Base-by-base conservation (phyloP, 2,329 filamentous ascomycete species). In the Cercospora zeina region DNA sequence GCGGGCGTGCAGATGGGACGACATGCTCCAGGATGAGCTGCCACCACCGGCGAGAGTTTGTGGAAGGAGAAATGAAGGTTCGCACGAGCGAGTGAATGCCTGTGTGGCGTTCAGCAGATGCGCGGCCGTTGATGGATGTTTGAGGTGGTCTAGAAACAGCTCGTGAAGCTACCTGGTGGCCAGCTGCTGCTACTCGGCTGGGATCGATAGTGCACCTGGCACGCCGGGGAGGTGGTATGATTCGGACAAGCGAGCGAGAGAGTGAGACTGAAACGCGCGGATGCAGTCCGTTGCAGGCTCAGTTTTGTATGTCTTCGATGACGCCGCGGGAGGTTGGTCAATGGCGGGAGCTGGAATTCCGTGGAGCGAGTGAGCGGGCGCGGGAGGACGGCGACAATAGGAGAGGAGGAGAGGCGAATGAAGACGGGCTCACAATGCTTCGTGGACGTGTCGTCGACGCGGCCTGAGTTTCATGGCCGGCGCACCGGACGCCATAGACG, bases 1-100 rank as follows among this genome's bases (percentile, higher is more conserved):
- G 53, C 58, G 62, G 24, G 65, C 31, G 19, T 67, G 63, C 11
- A 68, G 58, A 37, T 67, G 63, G 30, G 59, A 62, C 8, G 63
- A 58, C 67, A 68, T 68, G 61, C 33, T 58, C 42, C 11, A 31
- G 37, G 37, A 31, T 42, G 54, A 39, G 54, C 54, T 39, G 34
- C 24, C 54, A 33, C 16, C 47, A 39, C 33, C 24, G 14, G 49
- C 14, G n/a, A 33, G 21, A 30, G 21, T 51, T 30, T 27, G 14
- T 59, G 31, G 10, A 37, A 16, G 31, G 21, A 19, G 39, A 49
- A 37, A 27, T 50, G 24, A 34, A 37, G 27, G 9, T 45, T 11
- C 27, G 37, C 37, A 24, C 54, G 37, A 57, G 54, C 54, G 54
- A 45, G 39, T 30, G 54, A 31, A 47, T 39, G 54, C 33, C 50